Base-by-base conservation (phyloP, 225 moss, liverwort and hornwort species). In the Pleurozium schreberi region DNA sequence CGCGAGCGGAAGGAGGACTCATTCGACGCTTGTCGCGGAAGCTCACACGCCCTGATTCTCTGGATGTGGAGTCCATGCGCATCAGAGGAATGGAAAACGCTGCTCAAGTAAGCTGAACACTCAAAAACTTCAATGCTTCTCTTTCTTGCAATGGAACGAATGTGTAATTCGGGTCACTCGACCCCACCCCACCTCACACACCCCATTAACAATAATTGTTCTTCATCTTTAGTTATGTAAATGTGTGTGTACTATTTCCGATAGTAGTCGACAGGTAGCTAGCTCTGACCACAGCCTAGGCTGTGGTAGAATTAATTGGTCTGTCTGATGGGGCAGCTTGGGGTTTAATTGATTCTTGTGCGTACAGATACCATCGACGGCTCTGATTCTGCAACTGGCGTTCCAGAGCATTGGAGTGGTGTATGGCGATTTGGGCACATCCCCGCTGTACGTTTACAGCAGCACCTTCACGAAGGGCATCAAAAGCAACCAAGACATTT, bases 361-460 rank as follows among this genome's bases (percentile, higher is more conserved):
- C 7, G 12, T 79, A 80, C 92, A 94, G 93, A 75, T 53, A n/a
- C 38, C 92, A 66, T 95, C 98, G 11, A 80, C 66, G 91, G 83
- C 77, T 25, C 65, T 93, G 38, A 77, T 93, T 34, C 77, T 98
- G 74, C 92, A 89, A 63, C 85, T 98, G 88, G 95, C 96, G 40
- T 98, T 93, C 84, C 98, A 98, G 86, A 96, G 96, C 69, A 96
- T 98, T 36, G 98, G 96, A 84, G 98, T 98, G 88, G 96, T 98
- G 33, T 98, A 94, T 74, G 98, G 98, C 18, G 98, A 98, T 87
- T 65, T 98, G 49, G 98, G 98, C 11, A 98, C 98, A 23, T 98
- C 98, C 5, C 98, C 98, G 19, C 93, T 98, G 15, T 98, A 98
- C 82, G 98, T 96, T 62, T 98, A 91, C 70, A 95, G 96, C 88